Evolutionary conservation across 192 early-diverging fungal genomes (phyloP).

Genomic region (Spinellus fusiger): DNA sequence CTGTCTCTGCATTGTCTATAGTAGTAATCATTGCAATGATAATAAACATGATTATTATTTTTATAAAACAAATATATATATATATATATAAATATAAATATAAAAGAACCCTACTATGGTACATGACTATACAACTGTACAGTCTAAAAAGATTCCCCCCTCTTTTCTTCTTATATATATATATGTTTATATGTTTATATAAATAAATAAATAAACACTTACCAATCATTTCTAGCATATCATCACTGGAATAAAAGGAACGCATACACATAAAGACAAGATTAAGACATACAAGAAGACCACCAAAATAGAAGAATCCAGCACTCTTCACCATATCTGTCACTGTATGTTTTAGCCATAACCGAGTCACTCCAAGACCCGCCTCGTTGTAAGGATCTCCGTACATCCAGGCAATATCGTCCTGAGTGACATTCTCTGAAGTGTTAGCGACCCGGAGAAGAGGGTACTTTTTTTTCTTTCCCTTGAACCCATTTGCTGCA

Average conservation of each 20-base stretch:
- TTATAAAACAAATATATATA: background rate
- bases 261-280: constrained; percentile 43
- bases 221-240: constrained; percentile 27
- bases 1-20: constrained; percentile 39
- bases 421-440: background rate
- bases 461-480: constrained; percentile 21
- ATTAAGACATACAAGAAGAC: constrained; percentile 34
- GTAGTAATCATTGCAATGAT: too few species aligned
- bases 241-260: constrained; percentile 20
- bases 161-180: too few species aligned
- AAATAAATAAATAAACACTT: too few species aligned
- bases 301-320: constrained; percentile 27
- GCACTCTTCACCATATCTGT: constrained; percentile 14
- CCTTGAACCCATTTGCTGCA: constrained; percentile 42
- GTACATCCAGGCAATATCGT: constrained; percentile 15
- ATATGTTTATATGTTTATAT: too few species aligned
- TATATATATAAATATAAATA: background rate
- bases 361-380: background rate
- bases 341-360: constrained; percentile 1
- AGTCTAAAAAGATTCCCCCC: background rate
- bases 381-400: constrained; percentile 1
- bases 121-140: background rate
- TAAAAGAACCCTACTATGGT: background rate
- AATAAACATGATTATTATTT: too few species aligned
- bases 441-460: constrained; percentile 3